A percentile compares a stretch with the other conserved stretches of the same genome.
phyloP scores from a whole-genome alignment of 192 early-diverging fungal species.

The Phlyctochytrium planicorne region DNA sequence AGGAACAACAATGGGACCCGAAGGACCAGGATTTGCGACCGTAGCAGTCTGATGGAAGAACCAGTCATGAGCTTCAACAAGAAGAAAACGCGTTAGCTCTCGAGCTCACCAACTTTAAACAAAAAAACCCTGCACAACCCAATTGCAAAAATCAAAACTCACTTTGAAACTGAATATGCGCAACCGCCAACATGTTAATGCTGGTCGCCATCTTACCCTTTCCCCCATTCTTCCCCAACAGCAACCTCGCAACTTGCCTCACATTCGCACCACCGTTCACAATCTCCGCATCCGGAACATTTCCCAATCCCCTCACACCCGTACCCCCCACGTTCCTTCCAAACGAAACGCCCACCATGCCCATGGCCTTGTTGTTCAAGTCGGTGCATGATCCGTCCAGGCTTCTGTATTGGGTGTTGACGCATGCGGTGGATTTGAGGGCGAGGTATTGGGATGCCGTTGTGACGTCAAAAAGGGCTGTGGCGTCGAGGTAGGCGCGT shows the following conservation, averaged over 20 bases:
- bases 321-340: background rate
- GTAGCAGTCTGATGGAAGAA: slow-evolving; percentile 14
- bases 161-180: background rate
- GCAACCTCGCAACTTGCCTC: background rate
- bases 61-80: slow-evolving; percentile 32
- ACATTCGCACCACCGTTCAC: background rate
- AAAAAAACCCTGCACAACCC: no score
- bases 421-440: background rate
- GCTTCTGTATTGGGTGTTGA: background rate
- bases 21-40: background rate
- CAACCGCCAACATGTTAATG: slow-evolving; percentile 6
- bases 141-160: no score
- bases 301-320: background rate
- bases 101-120: background rate
- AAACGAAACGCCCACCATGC: background rate
- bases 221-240: background rate
- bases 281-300: background rate
- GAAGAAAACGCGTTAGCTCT: background rate
- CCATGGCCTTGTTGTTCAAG: slow-evolving; percentile 7
- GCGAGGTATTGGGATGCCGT: background rate
- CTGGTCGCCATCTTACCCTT: background rate
- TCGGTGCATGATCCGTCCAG: slow-evolving; percentile 4
- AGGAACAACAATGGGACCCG: slow-evolving; percentile 23
- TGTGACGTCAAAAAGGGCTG: slow-evolving; percentile 2
- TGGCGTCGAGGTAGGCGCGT: background rate